Conservation (phyloP, 2,329 filamentous ascomycete genomes). For the Cercospora beticola region DNA sequence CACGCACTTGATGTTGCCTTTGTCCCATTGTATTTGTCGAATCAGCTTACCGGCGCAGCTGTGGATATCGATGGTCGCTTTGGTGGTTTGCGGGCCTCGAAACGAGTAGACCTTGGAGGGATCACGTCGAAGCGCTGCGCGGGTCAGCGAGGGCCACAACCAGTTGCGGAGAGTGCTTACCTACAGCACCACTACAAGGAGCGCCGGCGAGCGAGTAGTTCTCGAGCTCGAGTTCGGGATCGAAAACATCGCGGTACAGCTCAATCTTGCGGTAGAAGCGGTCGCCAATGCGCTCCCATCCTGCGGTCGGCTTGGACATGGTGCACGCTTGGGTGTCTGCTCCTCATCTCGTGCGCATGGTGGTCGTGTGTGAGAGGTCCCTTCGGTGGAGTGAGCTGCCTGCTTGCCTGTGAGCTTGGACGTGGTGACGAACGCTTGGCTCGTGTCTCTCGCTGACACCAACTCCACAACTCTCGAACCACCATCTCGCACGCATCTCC, state of each 20-base stretch:
- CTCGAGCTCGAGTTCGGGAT: conserved; percentile 89
- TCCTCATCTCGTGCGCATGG: conserved; percentile 9
- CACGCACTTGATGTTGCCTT: conserved; percentile 79
- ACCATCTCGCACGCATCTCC: not conserved
- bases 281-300: conserved; percentile 92
- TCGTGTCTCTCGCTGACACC: not conserved
- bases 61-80: conserved; percentile 89
- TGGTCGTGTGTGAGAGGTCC: not conserved
- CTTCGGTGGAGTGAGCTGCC: not conserved
- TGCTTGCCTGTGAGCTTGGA: not conserved
- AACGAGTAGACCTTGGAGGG: conserved; percentile 80
- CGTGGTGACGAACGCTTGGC: conserved; percentile 6
- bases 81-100: conserved; percentile 67
- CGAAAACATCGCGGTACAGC: conserved; percentile 90
- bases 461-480: not conserved
- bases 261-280: conserved; percentile 94
- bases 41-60: conserved; percentile 88
- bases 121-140: conserved; percentile 81
- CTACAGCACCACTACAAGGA: conserved; percentile 88
- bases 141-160: conserved; percentile 26
- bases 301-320: conserved; percentile 68
- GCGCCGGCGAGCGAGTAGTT: conserved; percentile 90
- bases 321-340: not conserved
- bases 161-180: conserved; percentile 51
- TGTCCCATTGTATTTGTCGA: conserved; percentile 68